These are phyloP conservation scores for Limonium bicolor DNA, from an alignment of 148 eudicot genomes.

Conservation along the genomic window DNA sequence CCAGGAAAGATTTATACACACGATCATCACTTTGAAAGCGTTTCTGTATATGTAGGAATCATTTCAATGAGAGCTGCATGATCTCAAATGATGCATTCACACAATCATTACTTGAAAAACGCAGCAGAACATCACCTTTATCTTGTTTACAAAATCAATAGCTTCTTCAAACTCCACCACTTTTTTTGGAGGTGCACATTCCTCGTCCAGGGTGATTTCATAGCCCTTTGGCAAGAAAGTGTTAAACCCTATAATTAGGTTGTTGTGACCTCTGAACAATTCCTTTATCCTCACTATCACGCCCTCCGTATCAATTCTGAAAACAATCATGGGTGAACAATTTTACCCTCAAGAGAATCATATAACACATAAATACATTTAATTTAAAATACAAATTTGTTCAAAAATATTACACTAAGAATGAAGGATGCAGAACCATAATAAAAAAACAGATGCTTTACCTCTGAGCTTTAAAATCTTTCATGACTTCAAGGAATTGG, in stretches of 20 bases:
- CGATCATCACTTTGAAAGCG: constrained; percentile 87
- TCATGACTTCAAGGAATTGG: constrained; percentile 95
- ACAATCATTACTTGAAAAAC: background rate
- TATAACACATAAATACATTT: background rate
- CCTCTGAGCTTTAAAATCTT: constrained; percentile 95
- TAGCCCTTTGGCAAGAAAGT: constrained; percentile 97
- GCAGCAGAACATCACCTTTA: constrained; percentile 41
- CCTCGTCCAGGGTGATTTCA: constrained; percentile 77
- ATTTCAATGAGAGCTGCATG: constrained; percentile 1
- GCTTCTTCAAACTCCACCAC: constrained; percentile 95
- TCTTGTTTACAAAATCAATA: constrained; percentile 91
- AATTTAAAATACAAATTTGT: background rate
- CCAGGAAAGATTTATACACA: constrained; percentile 88
- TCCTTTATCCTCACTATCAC: constrained; percentile 91
- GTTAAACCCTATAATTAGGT: constrained; percentile 79
- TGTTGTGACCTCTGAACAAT: constrained; percentile 84
- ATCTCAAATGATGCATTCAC: background rate
- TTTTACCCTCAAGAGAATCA: background rate
- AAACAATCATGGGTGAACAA: constrained; percentile 4
- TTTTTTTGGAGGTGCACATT: constrained; percentile 61
- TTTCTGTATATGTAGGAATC: constrained; percentile 31
- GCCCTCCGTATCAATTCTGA: constrained; percentile 87
- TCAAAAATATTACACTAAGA: background rate
- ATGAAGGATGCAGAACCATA: background rate
- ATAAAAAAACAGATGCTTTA: constrained; percentile 10